Evolutionary conservation across 257 asterid species (phyloP), one percentile per base, ranked within the genome.

Genomic region (Solanum etuberosum): DNA sequence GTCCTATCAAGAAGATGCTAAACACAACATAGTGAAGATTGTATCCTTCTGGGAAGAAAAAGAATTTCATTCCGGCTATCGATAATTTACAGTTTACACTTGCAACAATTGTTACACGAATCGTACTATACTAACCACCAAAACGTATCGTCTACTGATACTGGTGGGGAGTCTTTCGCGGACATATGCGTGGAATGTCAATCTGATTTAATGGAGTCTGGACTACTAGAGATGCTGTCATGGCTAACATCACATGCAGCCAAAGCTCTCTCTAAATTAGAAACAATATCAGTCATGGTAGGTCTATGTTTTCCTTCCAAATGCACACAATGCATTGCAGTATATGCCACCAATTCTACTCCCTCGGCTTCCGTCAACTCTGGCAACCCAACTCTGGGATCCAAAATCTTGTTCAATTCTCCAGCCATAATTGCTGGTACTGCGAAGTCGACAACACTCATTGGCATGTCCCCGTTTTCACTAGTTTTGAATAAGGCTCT

Each of bases 311-410:
- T 87, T 2, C 89, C 89, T 81, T 87, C 83, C 61, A 43, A 68
- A 37, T 71, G 37, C 57, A 87, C 89, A 23, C 87, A 82, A 48
- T 87, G 89, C 87, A 87, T 18, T 51, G 89, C 89, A 25, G 89
- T 87, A 27, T 87, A 87, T 25, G 87, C 89, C 37, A 87, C 86
- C 40, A 87, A 86, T 77, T 87, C 89, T 9, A 87, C 87, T 13
- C 84, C 83, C 46, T 82, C 89, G 0, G 87, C 87, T 35, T 70
- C 89, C 5, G 10, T 38, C 16, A 25, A 21, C 59, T 87, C 83
- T 5, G 89, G 87, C 31, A 29, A 18, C 67, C 89, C 89, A 12
- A 87, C 89, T 70, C 87, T 35, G 5, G 51, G 51, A 70, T 87
- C 89, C 84, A 87, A 87, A 3, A 87, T 87, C 57, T 16, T 87